Percentiles rank a stretch among this genome's conserved stretches.
Evolutionary conservation across 1,284 basidiomycete genomes (phyloP).

Genomic region (Cerioporus squamosus): DNA sequence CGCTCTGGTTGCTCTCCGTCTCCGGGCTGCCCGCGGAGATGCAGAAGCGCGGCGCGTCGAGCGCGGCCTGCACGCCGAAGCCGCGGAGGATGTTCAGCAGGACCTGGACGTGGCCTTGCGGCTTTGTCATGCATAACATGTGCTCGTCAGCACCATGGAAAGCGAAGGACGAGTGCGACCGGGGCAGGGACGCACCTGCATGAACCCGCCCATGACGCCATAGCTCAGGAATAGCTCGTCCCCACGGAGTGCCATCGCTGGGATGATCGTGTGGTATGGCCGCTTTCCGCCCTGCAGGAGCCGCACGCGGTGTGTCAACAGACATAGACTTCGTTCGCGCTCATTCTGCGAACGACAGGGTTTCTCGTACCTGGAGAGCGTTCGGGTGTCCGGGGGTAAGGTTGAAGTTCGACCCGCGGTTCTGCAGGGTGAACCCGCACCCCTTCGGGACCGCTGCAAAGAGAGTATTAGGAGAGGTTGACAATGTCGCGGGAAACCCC

Average conservation of each 20-base stretch:
- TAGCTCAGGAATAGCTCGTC: slow-evolving; percentile 88
- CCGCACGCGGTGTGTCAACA: not conserved
- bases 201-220: slow-evolving; percentile 95
- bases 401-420: slow-evolving; percentile 87
- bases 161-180: not conserved
- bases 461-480: not conserved
- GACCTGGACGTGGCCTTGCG: slow-evolving; percentile 93
- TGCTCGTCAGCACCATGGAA: not conserved
- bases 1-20: slow-evolving; percentile 49
- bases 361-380: slow-evolving; percentile 55
- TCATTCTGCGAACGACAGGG: too few species aligned
- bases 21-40: slow-evolving; percentile 86
- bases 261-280: slow-evolving; percentile 96
- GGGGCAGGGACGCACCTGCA: slow-evolving; percentile 87
- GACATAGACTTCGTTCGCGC: not conserved
- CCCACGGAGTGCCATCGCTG: slow-evolving; percentile 83
- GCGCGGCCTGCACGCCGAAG: slow-evolving; percentile 80
- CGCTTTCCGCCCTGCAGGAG: slow-evolving; percentile 73
- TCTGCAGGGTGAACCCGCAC: slow-evolving; percentile 96
- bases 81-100: slow-evolving; percentile 91
- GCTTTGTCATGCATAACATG: slow-evolving; percentile 38
- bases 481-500: not conserved
- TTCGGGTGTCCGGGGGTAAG: slow-evolving; percentile 87
- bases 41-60: slow-evolving; percentile 96
- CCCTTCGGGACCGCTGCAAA: slow-evolving; percentile 81